phyloP scores from a whole-genome alignment of 2,329 filamentous ascomycete species.

The Aspergillus tanneri region DNA sequence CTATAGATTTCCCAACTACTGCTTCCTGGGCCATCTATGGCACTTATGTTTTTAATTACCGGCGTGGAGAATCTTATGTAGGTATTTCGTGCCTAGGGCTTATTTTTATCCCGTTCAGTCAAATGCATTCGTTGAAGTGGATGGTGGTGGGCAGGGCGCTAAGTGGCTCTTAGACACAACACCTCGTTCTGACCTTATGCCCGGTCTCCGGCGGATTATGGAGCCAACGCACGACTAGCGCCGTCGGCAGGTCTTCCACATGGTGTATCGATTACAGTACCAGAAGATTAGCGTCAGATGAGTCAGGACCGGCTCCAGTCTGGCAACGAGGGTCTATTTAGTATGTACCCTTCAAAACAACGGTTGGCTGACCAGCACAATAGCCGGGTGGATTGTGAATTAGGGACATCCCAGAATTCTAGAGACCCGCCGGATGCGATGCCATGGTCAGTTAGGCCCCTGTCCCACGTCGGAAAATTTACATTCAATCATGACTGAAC shows the following conservation, averaged over 20 bases:
- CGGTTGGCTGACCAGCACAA: conserved; percentile 22
- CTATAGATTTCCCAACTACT: neutral
- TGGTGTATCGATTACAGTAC: conserved; percentile 21
- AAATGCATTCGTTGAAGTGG: conserved; percentile 15
- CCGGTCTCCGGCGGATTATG: conserved; percentile 30
- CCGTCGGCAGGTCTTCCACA: conserved; percentile 26
- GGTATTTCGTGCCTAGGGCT: neutral
- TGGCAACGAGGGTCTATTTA: conserved; percentile 21
- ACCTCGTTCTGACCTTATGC: conserved; percentile 20
- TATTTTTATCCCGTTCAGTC: neutral
- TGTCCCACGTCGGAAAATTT: conserved; percentile 29
- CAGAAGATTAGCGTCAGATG: conserved; percentile 13
- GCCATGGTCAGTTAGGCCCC: conserved; percentile 21
- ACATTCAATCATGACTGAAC: conserved; percentile 14
- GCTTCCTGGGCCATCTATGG: neutral
- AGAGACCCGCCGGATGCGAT: conserved; percentile 22
- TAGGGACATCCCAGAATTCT: conserved; percentile 20
- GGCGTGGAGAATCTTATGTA: too few relatives aligned
- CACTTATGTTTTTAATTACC: too few relatives aligned
- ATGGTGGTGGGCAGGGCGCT: conserved; percentile 30
- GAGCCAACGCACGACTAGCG: conserved; percentile 27
- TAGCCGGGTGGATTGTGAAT: conserved; percentile 20
- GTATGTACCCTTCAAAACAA: conserved; percentile 15
- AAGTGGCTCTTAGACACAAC: conserved; percentile 25
- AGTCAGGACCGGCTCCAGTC: conserved; percentile 16